Evolutionary conservation across 768 basidiomycete species (phyloP).

Genomic region (Lactarius trivialis): DNA sequence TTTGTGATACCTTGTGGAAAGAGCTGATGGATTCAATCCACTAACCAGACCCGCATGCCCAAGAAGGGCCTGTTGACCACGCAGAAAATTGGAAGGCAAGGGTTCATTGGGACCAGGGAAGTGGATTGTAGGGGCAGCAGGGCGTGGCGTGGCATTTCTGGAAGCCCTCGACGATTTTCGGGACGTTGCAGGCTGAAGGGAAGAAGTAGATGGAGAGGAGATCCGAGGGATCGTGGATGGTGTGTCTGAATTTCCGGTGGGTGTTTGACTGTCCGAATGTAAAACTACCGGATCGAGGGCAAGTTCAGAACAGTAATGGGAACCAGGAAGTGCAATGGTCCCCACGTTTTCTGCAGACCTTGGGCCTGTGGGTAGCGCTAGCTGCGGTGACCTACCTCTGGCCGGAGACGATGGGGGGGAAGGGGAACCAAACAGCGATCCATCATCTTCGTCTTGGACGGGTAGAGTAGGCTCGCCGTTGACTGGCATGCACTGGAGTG

Average conservation of each 20-base stretch:
- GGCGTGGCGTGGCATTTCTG: slow-evolving; percentile 37
- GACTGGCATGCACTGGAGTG: slow-evolving; percentile 25
- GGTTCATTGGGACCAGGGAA: slow-evolving; percentile 59
- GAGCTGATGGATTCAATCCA: slow-evolving; percentile 52
- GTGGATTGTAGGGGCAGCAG: slow-evolving; percentile 48
- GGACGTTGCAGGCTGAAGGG: slow-evolving; percentile 20
- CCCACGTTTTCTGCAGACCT: slow-evolving; percentile 78
- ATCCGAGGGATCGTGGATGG: slow-evolving; percentile 26
- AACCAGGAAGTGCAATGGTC: slow-evolving; percentile 98
- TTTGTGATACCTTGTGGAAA: slow-evolving; percentile 37
- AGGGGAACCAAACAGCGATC: slow-evolving; percentile 75
- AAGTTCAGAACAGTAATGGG: slow-evolving; percentile 84
- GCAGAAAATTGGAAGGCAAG: slow-evolving; percentile 60
- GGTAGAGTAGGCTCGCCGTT: slow-evolving; percentile 10
- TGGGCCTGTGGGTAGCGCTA: slow-evolving; percentile 50
- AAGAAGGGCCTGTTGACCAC: slow-evolving; percentile 65
- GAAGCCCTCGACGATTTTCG: slow-evolving; percentile 15
- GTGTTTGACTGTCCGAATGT: slow-evolving; percentile 37
- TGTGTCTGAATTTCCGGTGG: slow-evolving; percentile 31
- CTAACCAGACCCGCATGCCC: slow-evolving; percentile 68
- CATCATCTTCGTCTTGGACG: slow-evolving; percentile 29
- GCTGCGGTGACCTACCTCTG: slow-evolving; percentile 48
- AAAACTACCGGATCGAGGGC: slow-evolving; percentile 73
- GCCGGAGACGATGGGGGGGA: slow-evolving; percentile 63
- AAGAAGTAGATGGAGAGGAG: slow-evolving; percentile 12